Conservation (phyloP, 441 rosid genomes). For the Hura crepitans region DNA sequence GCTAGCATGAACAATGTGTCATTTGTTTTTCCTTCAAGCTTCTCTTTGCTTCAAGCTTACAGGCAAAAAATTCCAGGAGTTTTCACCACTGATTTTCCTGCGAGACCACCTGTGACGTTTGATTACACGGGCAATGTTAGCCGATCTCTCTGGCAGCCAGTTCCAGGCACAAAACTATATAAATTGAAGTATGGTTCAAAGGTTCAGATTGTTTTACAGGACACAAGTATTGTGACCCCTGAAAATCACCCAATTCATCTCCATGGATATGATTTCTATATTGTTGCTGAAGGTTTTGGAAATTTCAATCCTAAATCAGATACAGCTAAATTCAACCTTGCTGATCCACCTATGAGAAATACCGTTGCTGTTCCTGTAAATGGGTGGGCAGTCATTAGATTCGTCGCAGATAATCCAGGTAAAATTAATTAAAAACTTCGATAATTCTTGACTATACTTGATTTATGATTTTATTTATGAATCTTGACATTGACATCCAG, state of each 20-base stretch:
- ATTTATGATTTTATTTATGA: too few relatives aligned
- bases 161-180: constrained; percentile 60
- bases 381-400: constrained; percentile 93
- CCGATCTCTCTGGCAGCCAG: constrained; percentile 63
- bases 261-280: constrained; percentile 87
- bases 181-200: constrained; percentile 60
- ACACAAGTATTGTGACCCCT: constrained; percentile 65
- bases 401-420: constrained; percentile 93
- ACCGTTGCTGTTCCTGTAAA: constrained; percentile 68
- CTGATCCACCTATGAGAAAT: constrained; percentile 84
- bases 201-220: constrained; percentile 82
- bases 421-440: not conserved
- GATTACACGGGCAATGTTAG: constrained; percentile 88
- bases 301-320: constrained; percentile 64
- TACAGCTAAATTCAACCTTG: constrained; percentile 63
- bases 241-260: constrained; percentile 93
- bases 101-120: constrained; percentile 54
- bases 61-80: constrained; percentile 53
- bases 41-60: constrained; percentile 75
- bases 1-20: constrained; percentile 86
- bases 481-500: too few relatives aligned
- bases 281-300: constrained; percentile 77
- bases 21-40: constrained; percentile 58
- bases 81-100: constrained; percentile 81
- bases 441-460: too few relatives aligned